These are phyloP conservation scores for Verbena officinalis DNA, from an alignment of 257 asterid genomes.

Conservation along the genomic window DNA sequence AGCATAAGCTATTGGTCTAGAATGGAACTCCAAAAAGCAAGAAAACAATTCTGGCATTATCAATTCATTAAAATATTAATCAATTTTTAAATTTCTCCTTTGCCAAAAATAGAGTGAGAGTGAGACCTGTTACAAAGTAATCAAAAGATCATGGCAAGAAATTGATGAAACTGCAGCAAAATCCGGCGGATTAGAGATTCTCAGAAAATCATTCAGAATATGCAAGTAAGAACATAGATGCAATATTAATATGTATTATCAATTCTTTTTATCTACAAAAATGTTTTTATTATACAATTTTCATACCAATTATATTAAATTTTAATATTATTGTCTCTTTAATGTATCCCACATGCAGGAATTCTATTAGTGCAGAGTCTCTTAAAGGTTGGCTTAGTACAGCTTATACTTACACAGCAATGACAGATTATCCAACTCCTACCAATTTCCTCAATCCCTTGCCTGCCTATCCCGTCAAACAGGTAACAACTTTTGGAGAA, in stretches of 20 bases:
- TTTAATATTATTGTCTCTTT: neutral
- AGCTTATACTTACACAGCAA: constrained; percentile 73
- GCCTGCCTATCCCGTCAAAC: constrained; percentile 84
- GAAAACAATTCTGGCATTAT: too few species aligned
- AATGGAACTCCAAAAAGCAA: neutral
- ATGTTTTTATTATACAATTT: neutral
- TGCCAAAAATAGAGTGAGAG: constrained; percentile 63
- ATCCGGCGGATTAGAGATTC: constrained; percentile 61
- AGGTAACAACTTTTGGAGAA: constrained; percentile 42
- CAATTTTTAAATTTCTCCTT: neutral
- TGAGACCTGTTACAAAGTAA: constrained; percentile 72
- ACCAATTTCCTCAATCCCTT: constrained; percentile 80
- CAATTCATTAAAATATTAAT: too few species aligned
- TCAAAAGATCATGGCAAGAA: constrained; percentile 79
- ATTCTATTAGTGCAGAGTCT: constrained; percentile 40
- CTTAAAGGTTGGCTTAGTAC: constrained; percentile 62
- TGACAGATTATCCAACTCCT: constrained; percentile 96
- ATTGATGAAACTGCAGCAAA: constrained; percentile 64
- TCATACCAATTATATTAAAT: neutral
- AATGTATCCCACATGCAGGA: constrained; percentile 48
- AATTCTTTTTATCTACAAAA: too few species aligned
- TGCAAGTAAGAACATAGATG: constrained; percentile 65
- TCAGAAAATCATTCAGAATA: constrained; percentile 66
- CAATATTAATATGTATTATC: neutral
- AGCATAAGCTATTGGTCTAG: constrained; percentile 2